Percentiles rank a stretch among this genome's conserved stretches.
Conservation (phyloP, 2,329 filamentous ascomycete species). For the Purpureocillium lavendulum region DNA sequence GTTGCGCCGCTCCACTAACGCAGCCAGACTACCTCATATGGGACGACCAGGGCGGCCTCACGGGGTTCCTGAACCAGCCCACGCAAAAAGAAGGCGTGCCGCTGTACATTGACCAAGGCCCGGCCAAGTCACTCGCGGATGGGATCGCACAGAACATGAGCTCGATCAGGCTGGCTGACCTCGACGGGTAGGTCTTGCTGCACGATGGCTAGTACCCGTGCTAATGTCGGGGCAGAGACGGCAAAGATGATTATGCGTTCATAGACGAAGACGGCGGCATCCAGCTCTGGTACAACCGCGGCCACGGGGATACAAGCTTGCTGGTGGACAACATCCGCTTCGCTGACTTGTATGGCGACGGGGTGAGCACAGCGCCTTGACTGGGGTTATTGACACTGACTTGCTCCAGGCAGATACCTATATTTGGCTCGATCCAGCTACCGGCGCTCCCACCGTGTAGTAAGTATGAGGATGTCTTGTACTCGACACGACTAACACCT, state of each 20-base stretch:
- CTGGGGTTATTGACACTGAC: too few relatives aligned
- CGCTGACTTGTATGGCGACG: constrained; percentile 8
- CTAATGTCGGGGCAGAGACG: background rate
- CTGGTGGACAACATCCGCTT: constrained; percentile 7
- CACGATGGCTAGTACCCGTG: too few relatives aligned
- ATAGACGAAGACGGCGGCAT: background rate
- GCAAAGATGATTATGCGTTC: background rate
- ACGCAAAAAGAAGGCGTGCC: background rate
- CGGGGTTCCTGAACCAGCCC: background rate
- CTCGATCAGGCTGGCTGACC: background rate
- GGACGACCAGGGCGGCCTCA: background rate
- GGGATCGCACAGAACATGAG: background rate
- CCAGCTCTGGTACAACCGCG: constrained; percentile 8
- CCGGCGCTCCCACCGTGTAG: background rate
- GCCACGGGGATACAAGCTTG: constrained; percentile 4
- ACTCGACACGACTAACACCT: too few relatives aligned
- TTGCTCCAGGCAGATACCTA: too few relatives aligned
- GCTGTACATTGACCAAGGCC: background rate
- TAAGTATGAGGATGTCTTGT: background rate
- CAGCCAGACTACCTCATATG: background rate
- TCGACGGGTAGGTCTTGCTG: background rate
- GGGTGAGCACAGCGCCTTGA: background rate
- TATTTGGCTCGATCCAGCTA: background rate
- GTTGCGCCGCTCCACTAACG: too few relatives aligned
- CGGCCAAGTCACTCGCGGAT: background rate